Base-by-base conservation (phyloP, 169 alveolate genomes). In the Plasmodium chabaudi region DNA sequence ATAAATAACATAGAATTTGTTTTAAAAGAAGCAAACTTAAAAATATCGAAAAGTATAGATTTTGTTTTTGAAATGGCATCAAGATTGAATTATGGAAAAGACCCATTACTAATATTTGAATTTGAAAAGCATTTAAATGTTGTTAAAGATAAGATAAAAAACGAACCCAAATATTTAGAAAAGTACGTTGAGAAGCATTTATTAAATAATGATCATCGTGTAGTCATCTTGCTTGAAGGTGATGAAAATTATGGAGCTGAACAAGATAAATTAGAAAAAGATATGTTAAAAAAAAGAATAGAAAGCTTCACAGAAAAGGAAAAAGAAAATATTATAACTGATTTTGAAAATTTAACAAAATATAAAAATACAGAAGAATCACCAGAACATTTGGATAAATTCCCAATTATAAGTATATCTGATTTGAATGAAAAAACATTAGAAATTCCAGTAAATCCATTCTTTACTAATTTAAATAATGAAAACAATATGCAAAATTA, bases 1-100 rank as follows among this genome's bases (percentile, higher is more conserved):
- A 59, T 94, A 72, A 94, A 94, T 61, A 46, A 70, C 15, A 90
- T 94, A 7, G 96, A 94, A 65, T 94, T 90, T 70, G 89, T 88
- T 34, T 72, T 92, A 65, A 89, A 94, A 56, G 96, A 94, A 46
- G 72, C 91, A 1, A 68, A 86, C 39, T 27, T 86, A 51, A 70
- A 86, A 70, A 60, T 74, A 17, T 69, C 87, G 6, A 86, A 86
- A 86, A 86, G 91, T 70, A 70, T 60, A 12, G 77, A 86, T 21
- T 69, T 57, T 42, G 42, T 86, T 23, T 86, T 70, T 60, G 87
- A 86, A 42, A 86, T 86, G 87, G 74, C 74, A 6, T 17, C 86
- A 23, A 39, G 63, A 72, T 42, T 86, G 21, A 68, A 86, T 70
- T 86, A 86, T 86, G 71, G 71, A 17, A 69, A 74, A 39, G 87